phyloP scores from a whole-genome alignment of 306 rosid species.

The Cucurbita maxima region DNA sequence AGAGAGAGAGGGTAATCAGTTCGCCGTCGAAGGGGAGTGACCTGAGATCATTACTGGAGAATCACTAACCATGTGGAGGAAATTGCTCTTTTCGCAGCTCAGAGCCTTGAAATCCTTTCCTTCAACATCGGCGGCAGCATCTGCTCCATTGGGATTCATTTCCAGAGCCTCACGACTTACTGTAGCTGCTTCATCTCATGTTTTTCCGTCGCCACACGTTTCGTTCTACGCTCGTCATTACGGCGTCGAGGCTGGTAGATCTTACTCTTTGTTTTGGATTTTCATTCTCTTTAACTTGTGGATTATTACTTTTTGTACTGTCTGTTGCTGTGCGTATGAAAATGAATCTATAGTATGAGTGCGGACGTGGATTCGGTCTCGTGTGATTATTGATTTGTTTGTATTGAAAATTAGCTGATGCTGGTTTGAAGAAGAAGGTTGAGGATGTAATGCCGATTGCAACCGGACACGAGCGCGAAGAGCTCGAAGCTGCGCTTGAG shows the following conservation, averaged over 20 bases:
- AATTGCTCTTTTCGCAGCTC: conserved; percentile 44
- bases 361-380: neutral
- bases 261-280: neutral
- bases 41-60: conserved; percentile 1
- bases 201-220: neutral
- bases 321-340: neutral
- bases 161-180: conserved; percentile 18
- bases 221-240: conserved; percentile 20
- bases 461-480: conserved; percentile 93
- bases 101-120: conserved; percentile 33
- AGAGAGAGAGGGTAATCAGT: neutral
- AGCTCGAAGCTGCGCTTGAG: conserved; percentile 60
- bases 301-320: neutral
- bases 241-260: conserved; percentile 40
- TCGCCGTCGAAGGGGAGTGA: neutral
- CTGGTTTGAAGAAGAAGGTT: conserved; percentile 33
- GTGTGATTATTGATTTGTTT: neutral
- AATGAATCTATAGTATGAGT: neutral
- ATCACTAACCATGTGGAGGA: conserved; percentile 43
- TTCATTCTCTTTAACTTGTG: neutral
- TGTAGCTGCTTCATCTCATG: conserved; percentile 1
- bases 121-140: conserved; percentile 8
- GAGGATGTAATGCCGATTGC: conserved; percentile 86
- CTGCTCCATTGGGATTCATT: conserved; percentile 34
- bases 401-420: neutral